A percentile compares a stretch with the other conserved stretches of the same genome.
phyloP scores from a whole-genome alignment of 2,329 filamentous ascomycete species.

The Phialophora chinensis region DNA sequence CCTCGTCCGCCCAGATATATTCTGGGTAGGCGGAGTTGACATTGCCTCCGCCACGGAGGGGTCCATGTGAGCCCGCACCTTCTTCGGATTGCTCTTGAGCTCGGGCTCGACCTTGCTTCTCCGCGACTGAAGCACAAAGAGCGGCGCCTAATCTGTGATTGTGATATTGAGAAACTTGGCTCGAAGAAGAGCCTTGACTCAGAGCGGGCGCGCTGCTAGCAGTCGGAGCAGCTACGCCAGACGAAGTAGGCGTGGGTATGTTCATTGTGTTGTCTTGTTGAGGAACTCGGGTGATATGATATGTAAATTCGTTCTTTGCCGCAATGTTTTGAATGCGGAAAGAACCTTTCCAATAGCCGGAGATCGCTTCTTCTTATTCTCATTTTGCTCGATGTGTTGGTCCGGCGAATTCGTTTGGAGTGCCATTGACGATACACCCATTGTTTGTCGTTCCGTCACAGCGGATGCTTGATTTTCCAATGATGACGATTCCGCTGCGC shows the following conservation, averaged over 20 bases:
- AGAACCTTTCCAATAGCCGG: neutral
- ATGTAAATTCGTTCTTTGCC: neutral
- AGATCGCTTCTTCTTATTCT: constrained; percentile 10
- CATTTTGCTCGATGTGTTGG: neutral
- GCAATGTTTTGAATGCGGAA: neutral
- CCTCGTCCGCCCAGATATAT: neutral
- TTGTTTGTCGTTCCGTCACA: neutral
- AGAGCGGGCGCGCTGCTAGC: neutral
- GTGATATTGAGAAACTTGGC: neutral
- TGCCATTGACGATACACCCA: neutral
- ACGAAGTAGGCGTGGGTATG: neutral
- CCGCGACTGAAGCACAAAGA: constrained; percentile 1
- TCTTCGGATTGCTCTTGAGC: neutral
- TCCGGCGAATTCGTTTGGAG: neutral
- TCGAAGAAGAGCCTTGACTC: neutral
- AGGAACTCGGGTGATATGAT: neutral
- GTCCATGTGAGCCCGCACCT: neutral
- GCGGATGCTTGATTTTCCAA: neutral
- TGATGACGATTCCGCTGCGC: neutral
- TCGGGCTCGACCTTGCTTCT: constrained; percentile 4
- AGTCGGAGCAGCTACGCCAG: neutral
- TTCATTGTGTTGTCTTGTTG: neutral
- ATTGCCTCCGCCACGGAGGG: constrained; percentile 20
- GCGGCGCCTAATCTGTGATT: neutral
- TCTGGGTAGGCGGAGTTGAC: neutral